Percentiles rank a stretch among this genome's conserved stretches.
Conservation (phyloP, 768 basidiomycete species). For the Fistulinella prunicolor region DNA sequence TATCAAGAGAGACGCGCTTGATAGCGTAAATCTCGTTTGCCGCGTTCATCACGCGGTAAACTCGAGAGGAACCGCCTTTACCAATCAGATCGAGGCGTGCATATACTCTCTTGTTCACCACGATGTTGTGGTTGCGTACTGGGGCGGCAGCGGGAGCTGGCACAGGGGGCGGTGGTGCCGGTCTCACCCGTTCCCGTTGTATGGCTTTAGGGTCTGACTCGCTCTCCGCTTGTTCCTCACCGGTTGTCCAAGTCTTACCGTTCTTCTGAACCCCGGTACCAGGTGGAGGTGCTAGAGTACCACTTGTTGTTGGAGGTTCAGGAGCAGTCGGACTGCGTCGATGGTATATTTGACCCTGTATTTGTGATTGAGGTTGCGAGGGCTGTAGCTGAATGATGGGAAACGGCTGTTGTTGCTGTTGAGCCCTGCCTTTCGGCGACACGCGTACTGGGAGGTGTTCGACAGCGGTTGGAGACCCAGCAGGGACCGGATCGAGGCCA, state of each 20-base stretch:
- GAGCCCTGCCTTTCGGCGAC: constrained; percentile 29
- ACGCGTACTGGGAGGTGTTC: constrained; percentile 35
- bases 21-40: constrained; percentile 82
- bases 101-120: constrained; percentile 72
- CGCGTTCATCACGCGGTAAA: constrained; percentile 83
- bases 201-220: constrained; percentile 30
- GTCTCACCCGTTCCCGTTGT: constrained; percentile 28
- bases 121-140: constrained; percentile 39
- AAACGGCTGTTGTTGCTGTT: constrained; percentile 28
- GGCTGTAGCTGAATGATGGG: constrained; percentile 25
- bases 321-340: constrained; percentile 70
- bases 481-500: constrained; percentile 34
- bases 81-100: constrained; percentile 87
- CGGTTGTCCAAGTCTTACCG: constrained; percentile 46
- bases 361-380: constrained; percentile 18
- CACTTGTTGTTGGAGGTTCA: constrained; percentile 50
- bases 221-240: constrained; percentile 41
- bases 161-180: constrained; percentile 36
- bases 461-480: constrained; percentile 57
- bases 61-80: constrained; percentile 92
- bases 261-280: constrained; percentile 21
- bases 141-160: constrained; percentile 22
- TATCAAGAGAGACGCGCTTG: constrained; percentile 89
- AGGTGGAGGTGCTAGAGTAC: constrained; percentile 17
- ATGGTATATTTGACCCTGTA: constrained; percentile 42